Evolutionary conservation across 2,329 filamentous ascomycete species (phyloP).

Genomic region (Exophiala mesophila): DNA sequence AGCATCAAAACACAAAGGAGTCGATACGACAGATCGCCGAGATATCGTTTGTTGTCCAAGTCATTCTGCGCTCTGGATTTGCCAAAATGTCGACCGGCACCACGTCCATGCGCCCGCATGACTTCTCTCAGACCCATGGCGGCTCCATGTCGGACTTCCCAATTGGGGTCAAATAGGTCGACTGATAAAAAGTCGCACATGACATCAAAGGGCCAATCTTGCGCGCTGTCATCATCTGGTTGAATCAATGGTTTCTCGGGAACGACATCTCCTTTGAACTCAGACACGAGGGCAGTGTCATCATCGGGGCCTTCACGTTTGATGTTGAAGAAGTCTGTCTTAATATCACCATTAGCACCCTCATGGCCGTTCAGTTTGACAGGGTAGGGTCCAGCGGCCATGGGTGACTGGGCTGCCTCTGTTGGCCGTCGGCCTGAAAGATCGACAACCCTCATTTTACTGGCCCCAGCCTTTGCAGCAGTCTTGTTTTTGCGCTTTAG

Average conservation of each 20-base stretch:
- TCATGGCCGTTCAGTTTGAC: slow-evolving; percentile 58
- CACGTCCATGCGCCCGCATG: slow-evolving; percentile 81
- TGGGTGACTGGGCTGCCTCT: slow-evolving; percentile 53
- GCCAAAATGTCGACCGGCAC: slow-evolving; percentile 71
- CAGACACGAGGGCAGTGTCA: slow-evolving; percentile 84
- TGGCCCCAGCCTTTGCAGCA: slow-evolving; percentile 81
- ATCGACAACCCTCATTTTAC: slow-evolving; percentile 85
- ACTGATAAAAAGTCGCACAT: slow-evolving; percentile 91
- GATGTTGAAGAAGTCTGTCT: slow-evolving; percentile 83
- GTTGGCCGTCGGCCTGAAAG: slow-evolving; percentile 64
- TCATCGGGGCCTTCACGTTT: slow-evolving; percentile 79
- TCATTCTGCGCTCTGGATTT: slow-evolving; percentile 73
- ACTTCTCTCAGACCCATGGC: slow-evolving; percentile 93
- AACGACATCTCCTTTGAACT: slow-evolving; percentile 81
- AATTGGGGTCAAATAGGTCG: slow-evolving; percentile 86
- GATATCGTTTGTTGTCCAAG: slow-evolving; percentile 72
- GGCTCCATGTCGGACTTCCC: slow-evolving; percentile 94
- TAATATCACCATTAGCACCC: slow-evolving; percentile 56
- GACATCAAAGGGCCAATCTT: slow-evolving; percentile 89
- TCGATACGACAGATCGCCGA: slow-evolving; percentile 91
- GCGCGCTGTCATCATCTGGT: slow-evolving; percentile 69
- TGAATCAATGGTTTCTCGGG: slow-evolving; percentile 84
- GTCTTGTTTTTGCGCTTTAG: slow-evolving; percentile 91
- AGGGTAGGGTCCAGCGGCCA: slow-evolving; percentile 49
- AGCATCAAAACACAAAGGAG: slow-evolving; percentile 95